Evolutionary conservation across 345 rosid genomes (phyloP).

Genomic region (Euclidium syriacum): DNA sequence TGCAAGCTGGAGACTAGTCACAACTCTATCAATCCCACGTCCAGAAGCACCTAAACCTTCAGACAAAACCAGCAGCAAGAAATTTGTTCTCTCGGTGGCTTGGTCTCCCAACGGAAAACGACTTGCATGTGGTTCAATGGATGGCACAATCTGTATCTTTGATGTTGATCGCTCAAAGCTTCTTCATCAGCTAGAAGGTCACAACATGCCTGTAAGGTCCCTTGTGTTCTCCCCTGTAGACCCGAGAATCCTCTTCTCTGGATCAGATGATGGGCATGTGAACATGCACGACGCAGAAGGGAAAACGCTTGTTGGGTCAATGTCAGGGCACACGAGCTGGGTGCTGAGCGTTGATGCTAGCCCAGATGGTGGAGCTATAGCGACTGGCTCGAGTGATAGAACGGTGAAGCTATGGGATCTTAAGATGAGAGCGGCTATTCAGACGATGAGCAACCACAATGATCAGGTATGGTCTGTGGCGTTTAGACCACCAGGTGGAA

Average conservation of each 20-base stretch:
- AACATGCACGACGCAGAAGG: slow-evolving; percentile 92
- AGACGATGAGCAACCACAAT: slow-evolving; percentile 83
- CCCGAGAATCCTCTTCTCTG: slow-evolving; percentile 67
- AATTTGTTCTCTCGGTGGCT: slow-evolving; percentile 82
- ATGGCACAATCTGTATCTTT: slow-evolving; percentile 79
- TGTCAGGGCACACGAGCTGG: slow-evolving; percentile 95
- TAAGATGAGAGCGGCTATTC: slow-evolving; percentile 81
- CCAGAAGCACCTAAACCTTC: slow-evolving; percentile 78
- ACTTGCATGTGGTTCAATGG: slow-evolving; percentile 92
- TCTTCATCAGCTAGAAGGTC: slow-evolving; percentile 86
- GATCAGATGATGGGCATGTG: slow-evolving; percentile 86
- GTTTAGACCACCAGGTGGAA: slow-evolving; percentile 57
- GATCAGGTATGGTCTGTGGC: slow-evolving; percentile 97
- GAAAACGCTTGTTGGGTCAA: slow-evolving; percentile 57
- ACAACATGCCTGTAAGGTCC: slow-evolving; percentile 87
- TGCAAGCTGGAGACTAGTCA: slow-evolving; percentile 71
- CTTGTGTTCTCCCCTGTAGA: slow-evolving; percentile 80
- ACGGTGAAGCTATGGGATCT: slow-evolving; percentile 98
- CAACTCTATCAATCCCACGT: slow-evolving; percentile 71
- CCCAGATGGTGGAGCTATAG: slow-evolving; percentile 84
- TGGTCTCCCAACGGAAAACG: slow-evolving; percentile 89
- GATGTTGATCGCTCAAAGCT: slow-evolving; percentile 79
- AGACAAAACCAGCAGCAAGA: slow-evolving; percentile 81
- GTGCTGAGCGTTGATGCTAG: slow-evolving; percentile 89
- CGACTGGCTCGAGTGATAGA: slow-evolving; percentile 90